phyloP scores from a whole-genome alignment of 2,329 filamentous ascomycete genomes.

The Zopfia rhizophila region DNA sequence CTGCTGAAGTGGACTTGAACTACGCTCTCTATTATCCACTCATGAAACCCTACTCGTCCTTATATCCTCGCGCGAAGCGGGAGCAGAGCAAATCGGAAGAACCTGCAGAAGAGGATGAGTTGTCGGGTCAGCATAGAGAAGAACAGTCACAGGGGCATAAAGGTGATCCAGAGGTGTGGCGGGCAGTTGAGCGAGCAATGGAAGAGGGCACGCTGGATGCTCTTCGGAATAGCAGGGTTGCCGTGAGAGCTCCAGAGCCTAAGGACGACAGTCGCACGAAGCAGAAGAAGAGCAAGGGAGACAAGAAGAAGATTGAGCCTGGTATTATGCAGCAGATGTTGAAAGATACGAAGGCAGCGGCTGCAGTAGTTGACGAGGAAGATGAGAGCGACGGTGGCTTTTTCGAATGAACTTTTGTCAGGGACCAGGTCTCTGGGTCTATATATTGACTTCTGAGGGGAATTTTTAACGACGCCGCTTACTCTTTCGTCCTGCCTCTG shows the following conservation, averaged over 20 bases:
- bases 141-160: conserved; percentile 52
- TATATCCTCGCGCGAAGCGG: conserved; percentile 57
- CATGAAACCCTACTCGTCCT: conserved; percentile 73
- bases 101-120: conserved; percentile 34
- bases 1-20: conserved; percentile 77
- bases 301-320: conserved; percentile 23
- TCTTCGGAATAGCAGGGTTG: conserved; percentile 64
- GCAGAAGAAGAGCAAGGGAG: conserved; percentile 27
- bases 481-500: too few species aligned
- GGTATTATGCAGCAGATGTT: conserved; percentile 24
- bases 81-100: conserved; percentile 27
- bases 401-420: conserved; percentile 51
- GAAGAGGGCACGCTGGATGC: conserved; percentile 65
- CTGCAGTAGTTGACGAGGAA: conserved; percentile 32
- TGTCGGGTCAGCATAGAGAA: conserved; percentile 41
- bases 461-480: too few species aligned
- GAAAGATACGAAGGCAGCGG: conserved; percentile 33
- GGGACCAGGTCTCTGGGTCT: too few species aligned
- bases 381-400: conserved; percentile 52
- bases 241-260: conserved; percentile 31
- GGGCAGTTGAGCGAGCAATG: conserved; percentile 72
- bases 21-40: conserved; percentile 80
- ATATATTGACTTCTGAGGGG: too few species aligned
- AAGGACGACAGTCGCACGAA: conserved; percentile 26
- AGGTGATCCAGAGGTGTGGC: conserved; percentile 72